Evolutionary conservation across 2,329 filamentous ascomycete species (phyloP).

Genomic region (Balansia obtecta): DNA sequence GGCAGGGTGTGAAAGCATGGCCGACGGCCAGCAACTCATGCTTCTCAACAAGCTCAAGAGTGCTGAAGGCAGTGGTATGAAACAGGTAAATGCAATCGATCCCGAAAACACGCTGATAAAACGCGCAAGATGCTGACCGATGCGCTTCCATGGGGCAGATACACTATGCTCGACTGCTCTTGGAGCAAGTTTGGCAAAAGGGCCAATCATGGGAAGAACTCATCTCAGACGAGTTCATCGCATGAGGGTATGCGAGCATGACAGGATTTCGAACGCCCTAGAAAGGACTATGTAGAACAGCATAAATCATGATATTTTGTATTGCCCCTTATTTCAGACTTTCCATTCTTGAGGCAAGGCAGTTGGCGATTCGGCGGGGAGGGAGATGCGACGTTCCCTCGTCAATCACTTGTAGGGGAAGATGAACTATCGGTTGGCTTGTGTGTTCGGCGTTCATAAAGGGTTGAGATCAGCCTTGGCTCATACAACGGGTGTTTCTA

Average conservation of each 20-base stretch:
- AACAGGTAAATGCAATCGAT: constrained; percentile 41
- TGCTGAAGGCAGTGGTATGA: constrained; percentile 64
- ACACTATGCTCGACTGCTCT: constrained; percentile 46
- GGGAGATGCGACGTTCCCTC: background rate
- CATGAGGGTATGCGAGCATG: constrained; percentile 25
- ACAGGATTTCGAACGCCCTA: background rate
- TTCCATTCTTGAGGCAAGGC: background rate
- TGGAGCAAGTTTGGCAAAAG: constrained; percentile 60
- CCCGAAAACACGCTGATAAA: background rate
- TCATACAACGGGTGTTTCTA: background rate
- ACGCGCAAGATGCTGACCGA: background rate
- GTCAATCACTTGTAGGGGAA: background rate
- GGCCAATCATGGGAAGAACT: constrained; percentile 56
- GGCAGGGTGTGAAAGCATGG: constrained; percentile 60
- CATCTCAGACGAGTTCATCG: constrained; percentile 55
- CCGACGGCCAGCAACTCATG: constrained; percentile 40
- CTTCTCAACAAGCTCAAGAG: constrained; percentile 54
- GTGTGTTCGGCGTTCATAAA: background rate
- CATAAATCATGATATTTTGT: background rate
- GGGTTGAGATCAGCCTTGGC: background rate
- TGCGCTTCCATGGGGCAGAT: constrained; percentile 25
- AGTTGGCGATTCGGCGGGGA: background rate
- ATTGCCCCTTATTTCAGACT: background rate
- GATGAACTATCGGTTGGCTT: background rate
- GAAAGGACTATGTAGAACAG: background rate